Evolutionary conservation across 371 early-diverging fungal genomes (phyloP).

Genomic region (Mortierella sp.): DNA sequence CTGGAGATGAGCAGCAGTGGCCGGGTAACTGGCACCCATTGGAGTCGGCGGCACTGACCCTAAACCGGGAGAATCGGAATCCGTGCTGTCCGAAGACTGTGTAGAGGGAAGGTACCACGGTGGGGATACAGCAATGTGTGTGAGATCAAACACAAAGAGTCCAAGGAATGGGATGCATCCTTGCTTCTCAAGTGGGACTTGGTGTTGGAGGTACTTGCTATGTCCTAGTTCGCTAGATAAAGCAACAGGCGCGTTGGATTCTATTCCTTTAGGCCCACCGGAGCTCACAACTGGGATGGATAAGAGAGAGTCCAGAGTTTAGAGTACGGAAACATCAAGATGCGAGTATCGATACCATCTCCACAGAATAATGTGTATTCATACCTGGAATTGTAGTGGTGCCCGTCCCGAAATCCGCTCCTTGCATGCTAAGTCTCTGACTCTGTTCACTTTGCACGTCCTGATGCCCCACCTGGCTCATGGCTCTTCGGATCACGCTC

Average conservation of each 20-base stretch:
- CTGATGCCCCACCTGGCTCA: slow-evolving; percentile 57
- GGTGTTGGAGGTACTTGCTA: slow-evolving; percentile 25
- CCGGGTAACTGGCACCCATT: not conserved
- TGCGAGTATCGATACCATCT: too few relatives aligned
- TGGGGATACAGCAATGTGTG: slow-evolving; percentile 39
- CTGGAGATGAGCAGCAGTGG: slow-evolving; percentile 14
- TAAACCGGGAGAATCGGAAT: not conserved
- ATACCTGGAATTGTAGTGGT: not conserved
- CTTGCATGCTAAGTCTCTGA: slow-evolving; percentile 8
- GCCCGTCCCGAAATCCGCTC: not conserved
- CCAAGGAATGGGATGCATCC: slow-evolving; percentile 52
- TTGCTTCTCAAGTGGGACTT: slow-evolving; percentile 14
- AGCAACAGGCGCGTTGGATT: not conserved
- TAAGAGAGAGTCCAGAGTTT: too few relatives aligned
- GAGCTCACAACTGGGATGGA: too few relatives aligned
- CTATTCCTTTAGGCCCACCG: not conserved
- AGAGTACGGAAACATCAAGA: too few relatives aligned
- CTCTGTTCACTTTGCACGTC: slow-evolving; percentile 4
- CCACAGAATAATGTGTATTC: too few relatives aligned
- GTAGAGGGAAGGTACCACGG: slow-evolving; percentile 35
- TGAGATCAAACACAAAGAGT: slow-evolving; percentile 48
- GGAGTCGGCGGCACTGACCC: not conserved
- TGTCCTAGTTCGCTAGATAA: slow-evolving; percentile 1
- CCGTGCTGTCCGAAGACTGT: not conserved
- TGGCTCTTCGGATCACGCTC: slow-evolving; percentile 65